A percentile compares a stretch with the other conserved stretches of the same genome.
Evolutionary conservation across 1,284 basidiomycete genomes (phyloP).

Genomic region (Tilletia setariae): DNA sequence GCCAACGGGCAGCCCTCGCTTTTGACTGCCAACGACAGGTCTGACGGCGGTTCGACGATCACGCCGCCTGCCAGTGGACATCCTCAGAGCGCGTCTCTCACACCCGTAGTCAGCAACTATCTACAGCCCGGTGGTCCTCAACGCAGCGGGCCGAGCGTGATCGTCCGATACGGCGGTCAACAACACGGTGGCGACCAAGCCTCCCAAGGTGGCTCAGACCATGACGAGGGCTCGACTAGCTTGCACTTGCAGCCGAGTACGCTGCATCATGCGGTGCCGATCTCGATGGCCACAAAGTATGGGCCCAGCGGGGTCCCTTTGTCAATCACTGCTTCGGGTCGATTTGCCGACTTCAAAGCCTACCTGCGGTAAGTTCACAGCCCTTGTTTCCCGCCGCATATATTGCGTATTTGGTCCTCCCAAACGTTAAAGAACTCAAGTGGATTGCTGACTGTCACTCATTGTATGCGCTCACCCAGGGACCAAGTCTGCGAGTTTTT

Average conservation of each 20-base stretch:
- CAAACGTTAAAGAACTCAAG: too few relatives aligned
- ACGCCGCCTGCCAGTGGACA: conserved; percentile 21
- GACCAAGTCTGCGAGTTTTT: conserved; percentile 62
- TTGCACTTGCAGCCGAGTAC: neutral
- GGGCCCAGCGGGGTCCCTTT: neutral
- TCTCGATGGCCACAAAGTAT: neutral
- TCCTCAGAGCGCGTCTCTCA: too few relatives aligned
- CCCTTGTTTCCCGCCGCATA: too few relatives aligned
- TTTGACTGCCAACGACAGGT: too few relatives aligned
- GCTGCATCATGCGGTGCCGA: conserved; percentile 5
- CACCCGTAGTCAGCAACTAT: too few relatives aligned
- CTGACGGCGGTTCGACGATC: neutral
- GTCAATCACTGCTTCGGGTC: neutral
- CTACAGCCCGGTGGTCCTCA: too few relatives aligned
- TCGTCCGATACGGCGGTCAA: neutral
- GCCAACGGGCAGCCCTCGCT: too few relatives aligned
- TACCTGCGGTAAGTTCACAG: conserved; percentile 9
- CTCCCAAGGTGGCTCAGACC: neutral
- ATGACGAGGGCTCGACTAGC: neutral
- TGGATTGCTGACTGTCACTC: too few relatives aligned
- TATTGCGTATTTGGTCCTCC: too few relatives aligned
- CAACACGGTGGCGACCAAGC: neutral
- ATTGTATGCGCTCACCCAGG: too few relatives aligned
- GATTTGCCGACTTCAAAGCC: neutral
- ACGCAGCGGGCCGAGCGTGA: neutral